Evolutionary conservation across 192 early-diverging fungal species (phyloP), one percentile per base, ranked within the genome.

Genomic region (Backusella luteola): DNA sequence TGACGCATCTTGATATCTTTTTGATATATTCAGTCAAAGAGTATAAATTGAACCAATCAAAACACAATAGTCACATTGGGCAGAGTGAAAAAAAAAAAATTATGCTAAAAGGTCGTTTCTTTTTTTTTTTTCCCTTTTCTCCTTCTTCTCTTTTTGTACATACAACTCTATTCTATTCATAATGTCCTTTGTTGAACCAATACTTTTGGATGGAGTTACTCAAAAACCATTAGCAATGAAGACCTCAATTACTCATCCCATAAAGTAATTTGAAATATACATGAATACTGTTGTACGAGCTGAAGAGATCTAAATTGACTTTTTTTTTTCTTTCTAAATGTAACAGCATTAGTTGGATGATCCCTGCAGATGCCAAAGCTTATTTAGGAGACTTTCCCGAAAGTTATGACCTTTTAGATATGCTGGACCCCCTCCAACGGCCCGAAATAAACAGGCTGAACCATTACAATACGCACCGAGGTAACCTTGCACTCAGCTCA

Each of bases 401-500:
- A 1, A 26, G 56, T 2, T 5, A 68, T 29, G 76, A 81, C 71
- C 26, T 78, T 11, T 73, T 68, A 23, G 81, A 78, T 67, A 23
- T 82, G n/a, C 32, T 70, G 0, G 23, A 76, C 56, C 46, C 72
- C 4, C 12, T 14, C 11, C 41, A 14, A 12, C 23, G 26, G n/a
- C 35, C 4, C 38, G 73, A 21, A 19, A 75, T 34, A 3, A 44
- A 69, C 17, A 32, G 4, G 29, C 15, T 49, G 46, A 49, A n/a
- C 72, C 69, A 21, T 66, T 68, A 17, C 66, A 29, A 14, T 15
- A 41, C 26, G 6, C 26, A 44, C n/a, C 46, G 76, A 23, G 93
- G 92, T 4, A 94, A 93, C 69, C 73, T 94, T 34, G 90, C 87
- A 5, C 79, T 94, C 34, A 89, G 87, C 41, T 89, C 87, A 3